Evolutionary conservation across 1,139 yeast species (phyloP).

Genomic region (Zygotorulaspora mrakii): DNA sequence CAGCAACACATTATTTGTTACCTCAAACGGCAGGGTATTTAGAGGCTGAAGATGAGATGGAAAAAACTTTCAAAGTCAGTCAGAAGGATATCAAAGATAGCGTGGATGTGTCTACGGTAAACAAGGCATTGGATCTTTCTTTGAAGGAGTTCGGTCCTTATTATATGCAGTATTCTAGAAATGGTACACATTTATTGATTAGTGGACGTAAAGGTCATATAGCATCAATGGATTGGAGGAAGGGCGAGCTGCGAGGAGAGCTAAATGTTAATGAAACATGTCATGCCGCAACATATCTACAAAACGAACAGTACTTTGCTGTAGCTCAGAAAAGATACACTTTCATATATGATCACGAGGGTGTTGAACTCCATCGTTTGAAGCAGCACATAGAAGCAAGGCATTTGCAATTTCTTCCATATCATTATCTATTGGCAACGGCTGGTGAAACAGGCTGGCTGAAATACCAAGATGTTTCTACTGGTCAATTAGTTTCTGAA

Average conservation of each 20-base stretch:
- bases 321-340: conserved; percentile 96
- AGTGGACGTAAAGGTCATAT: conserved; percentile 94
- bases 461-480: conserved; percentile 92
- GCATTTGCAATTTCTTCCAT: conserved; percentile 81
- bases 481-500: conserved; percentile 83
- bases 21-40: conserved; percentile 82
- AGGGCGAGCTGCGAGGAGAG: conserved; percentile 77
- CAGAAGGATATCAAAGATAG: conserved; percentile 74
- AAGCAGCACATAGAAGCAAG: conserved; percentile 87
- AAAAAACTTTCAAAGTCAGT: conserved; percentile 77
- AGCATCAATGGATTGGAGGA: conserved; percentile 94
- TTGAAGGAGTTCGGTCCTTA: conserved; percentile 87
- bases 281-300: conserved; percentile 83
- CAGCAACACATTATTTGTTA: conserved; percentile 77
- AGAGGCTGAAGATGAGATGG: conserved; percentile 90
- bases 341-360: conserved; percentile 85
- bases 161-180: conserved; percentile 70
- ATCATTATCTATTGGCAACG: conserved; percentile 81
- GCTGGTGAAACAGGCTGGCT: conserved; percentile 87
- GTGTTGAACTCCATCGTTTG: conserved; percentile 86
- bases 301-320: conserved; percentile 90
- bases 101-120: conserved; percentile 76
- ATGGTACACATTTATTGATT: conserved; percentile 78
- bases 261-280: conserved; percentile 84
- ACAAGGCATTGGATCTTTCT: conserved; percentile 70